Conservation (phyloP, 1,139 yeast species). For the Geotrichum macrosporum region DNA sequence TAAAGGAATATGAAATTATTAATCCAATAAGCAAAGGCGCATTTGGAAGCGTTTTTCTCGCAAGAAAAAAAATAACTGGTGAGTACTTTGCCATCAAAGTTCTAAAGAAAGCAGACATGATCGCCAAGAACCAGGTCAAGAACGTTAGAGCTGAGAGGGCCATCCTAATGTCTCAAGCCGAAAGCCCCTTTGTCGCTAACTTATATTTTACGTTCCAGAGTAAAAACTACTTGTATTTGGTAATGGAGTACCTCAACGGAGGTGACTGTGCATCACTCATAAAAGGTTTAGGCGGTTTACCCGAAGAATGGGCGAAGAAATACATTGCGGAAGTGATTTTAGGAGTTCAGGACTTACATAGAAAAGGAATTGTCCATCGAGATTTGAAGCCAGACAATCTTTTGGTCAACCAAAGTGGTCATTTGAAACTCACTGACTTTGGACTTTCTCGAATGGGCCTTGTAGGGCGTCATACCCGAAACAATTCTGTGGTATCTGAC, state of each 20-base stretch:
- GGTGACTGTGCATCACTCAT: conserved; percentile 91
- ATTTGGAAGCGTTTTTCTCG: conserved; percentile 88
- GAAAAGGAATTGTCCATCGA: conserved; percentile 85
- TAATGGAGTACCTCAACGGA: conserved; percentile 94
- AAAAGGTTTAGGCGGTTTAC: conserved; percentile 75
- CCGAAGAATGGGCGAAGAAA: conserved; percentile 73
- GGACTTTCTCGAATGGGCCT: conserved; percentile 89
- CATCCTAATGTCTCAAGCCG: conserved; percentile 94
- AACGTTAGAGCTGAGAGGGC: conserved; percentile 94
- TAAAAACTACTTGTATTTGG: conserved; percentile 76
- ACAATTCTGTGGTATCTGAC: conserved; percentile 31
- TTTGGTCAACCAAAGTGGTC: conserved; percentile 81
- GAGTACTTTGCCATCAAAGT: conserved; percentile 95
- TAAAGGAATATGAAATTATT: conserved; percentile 80
- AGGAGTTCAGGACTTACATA: conserved; percentile 85
- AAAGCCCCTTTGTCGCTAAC: conserved; percentile 89
- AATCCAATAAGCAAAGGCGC: conserved; percentile 97
- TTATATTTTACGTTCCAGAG: conserved; percentile 86
- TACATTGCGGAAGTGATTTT: conserved; percentile 87
- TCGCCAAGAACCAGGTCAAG: conserved; percentile 90
- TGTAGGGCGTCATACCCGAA: conserved; percentile 66
- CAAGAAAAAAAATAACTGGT: conserved; percentile 78
- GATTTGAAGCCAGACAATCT: conserved; percentile 94
- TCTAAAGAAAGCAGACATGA: conserved; percentile 90
- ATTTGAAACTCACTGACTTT: conserved; percentile 87